phyloP scores from a whole-genome alignment of 2,329 filamentous ascomycete species.

The Paradendryphiella salina region DNA sequence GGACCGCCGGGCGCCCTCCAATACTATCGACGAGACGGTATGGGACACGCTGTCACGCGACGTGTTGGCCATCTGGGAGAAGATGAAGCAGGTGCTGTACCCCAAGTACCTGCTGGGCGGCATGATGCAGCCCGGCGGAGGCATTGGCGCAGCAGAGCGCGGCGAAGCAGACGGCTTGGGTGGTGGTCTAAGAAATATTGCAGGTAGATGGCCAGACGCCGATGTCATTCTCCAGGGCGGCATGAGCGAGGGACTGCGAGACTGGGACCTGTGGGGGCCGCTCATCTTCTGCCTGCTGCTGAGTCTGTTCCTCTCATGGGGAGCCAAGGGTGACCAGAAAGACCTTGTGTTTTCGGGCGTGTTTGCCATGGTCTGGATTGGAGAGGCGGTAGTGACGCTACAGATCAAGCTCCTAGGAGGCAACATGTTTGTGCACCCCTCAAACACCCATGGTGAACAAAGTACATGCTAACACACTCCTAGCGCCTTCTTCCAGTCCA shows the following conservation, averaged over 20 bases:
- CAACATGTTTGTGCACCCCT: conserved; percentile 75
- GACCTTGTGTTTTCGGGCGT: conserved; percentile 93
- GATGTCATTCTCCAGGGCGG: conserved; percentile 66
- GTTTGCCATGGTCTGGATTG: conserved; percentile 96
- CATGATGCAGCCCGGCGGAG: conserved; percentile 62
- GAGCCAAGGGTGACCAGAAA: conserved; percentile 76
- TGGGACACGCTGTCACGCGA: conserved; percentile 97
- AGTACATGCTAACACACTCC: conserved; percentile 34
- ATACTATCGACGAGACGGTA: conserved; percentile 95
- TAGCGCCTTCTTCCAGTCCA: conserved; percentile 95
- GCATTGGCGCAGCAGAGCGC: conserved; percentile 60
- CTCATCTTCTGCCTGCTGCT: conserved; percentile 90
- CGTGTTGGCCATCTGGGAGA: conserved; percentile 90
- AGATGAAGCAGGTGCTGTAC: conserved; percentile 96
- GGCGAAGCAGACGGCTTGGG: conserved; percentile 54
- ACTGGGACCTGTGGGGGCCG: conserved; percentile 99
- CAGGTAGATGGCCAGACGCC: conserved; percentile 69
- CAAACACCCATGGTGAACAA: not conserved
- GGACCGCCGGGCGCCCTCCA: conserved; percentile 83
- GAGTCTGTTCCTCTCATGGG: conserved; percentile 83
- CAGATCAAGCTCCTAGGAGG: conserved; percentile 96
- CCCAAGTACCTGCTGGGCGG: conserved; percentile 87
- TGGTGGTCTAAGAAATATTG: conserved; percentile 57
- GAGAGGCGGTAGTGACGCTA: conserved; percentile 93
- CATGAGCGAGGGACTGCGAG: conserved; percentile 87